Evolutionary conservation across 805 yeast species (phyloP).

Genomic region (Sugiyamaella smithiae): DNA sequence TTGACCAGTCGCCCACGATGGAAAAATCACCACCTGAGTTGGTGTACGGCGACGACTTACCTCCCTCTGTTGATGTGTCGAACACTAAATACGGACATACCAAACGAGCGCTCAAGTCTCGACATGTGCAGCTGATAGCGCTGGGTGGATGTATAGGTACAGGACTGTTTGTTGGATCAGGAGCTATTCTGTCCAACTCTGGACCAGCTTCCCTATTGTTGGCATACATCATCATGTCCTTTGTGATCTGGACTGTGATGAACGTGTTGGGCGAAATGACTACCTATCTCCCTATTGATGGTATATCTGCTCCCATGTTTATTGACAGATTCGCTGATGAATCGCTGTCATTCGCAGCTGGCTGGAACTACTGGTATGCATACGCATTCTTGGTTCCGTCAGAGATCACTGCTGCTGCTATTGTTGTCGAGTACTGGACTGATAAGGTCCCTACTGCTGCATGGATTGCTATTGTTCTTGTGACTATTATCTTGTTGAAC

Average conservation of each 20-base stretch:
- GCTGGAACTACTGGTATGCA: conserved; percentile 49
- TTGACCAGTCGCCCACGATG: too few species aligned
- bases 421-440: conserved; percentile 46
- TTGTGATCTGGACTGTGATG: conserved; percentile 65
- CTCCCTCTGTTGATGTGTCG: neutral
- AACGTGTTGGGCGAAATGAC: conserved; percentile 57
- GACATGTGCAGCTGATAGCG: conserved; percentile 73
- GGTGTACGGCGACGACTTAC: conserved; percentile 4
- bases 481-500: conserved; percentile 42
- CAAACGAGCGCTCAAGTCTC: conserved; percentile 43
- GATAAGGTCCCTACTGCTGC: conserved; percentile 48
- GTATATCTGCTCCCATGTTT: conserved; percentile 61
- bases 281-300: conserved; percentile 53
- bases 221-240: conserved; percentile 61
- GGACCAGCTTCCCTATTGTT: conserved; percentile 71
- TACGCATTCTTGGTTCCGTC: conserved; percentile 47
- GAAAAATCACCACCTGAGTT: neutral
- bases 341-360: conserved; percentile 58
- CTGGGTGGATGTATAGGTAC: conserved; percentile 78
- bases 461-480: conserved; percentile 53
- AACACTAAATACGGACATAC: conserved; percentile 19
- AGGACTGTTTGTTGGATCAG: conserved; percentile 74
- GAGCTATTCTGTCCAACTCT: conserved; percentile 56
- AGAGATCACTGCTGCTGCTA: conserved; percentile 45
- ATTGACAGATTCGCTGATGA: conserved; percentile 59